Percentiles rank a stretch among this genome's conserved stretches.
Evolutionary conservation across 2,329 filamentous ascomycete genomes (phyloP).

Genomic region (Pestalotiopsis sp.): DNA sequence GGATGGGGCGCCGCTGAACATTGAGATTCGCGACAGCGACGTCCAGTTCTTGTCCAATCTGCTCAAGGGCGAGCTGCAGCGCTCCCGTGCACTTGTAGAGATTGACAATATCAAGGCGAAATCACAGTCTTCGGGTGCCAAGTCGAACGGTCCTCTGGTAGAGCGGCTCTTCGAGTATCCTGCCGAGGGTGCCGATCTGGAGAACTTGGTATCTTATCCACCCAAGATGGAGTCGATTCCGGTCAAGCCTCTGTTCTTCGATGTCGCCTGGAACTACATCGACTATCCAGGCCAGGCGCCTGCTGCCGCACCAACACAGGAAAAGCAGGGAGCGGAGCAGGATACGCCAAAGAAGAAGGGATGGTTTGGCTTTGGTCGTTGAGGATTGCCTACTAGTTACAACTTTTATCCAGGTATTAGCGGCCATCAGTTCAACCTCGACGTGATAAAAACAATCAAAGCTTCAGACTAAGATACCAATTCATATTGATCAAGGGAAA

Average conservation of each 20-base stretch:
- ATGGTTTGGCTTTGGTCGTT: slow-evolving; percentile 75
- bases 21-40: slow-evolving; percentile 66
- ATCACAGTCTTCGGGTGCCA: slow-evolving; percentile 43
- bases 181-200: slow-evolving; percentile 69
- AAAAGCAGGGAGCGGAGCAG: slow-evolving; percentile 38
- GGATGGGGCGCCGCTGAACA: slow-evolving; percentile 58
- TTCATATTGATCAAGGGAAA: background rate
- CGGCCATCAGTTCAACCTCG: background rate
- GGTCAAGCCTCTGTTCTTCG: slow-evolving; percentile 93
- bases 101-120: slow-evolving; percentile 67
- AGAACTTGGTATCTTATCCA: slow-evolving; percentile 84
- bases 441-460: background rate
- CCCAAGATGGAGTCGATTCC: slow-evolving; percentile 82
- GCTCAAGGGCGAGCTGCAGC: slow-evolving; percentile 73
- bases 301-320: slow-evolving; percentile 29
- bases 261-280: slow-evolving; percentile 97
- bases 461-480: background rate
- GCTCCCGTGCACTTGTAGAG: slow-evolving; percentile 83
- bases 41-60: slow-evolving; percentile 61
- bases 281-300: slow-evolving; percentile 73
- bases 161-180: slow-evolving; percentile 79
- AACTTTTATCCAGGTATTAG: background rate
- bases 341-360: slow-evolving; percentile 62
- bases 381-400: slow-evolving; percentile 5
- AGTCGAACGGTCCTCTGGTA: slow-evolving; percentile 62